A percentile compares a stretch with the other conserved stretches of the same genome.
phyloP scores from a whole-genome alignment of 2,329 filamentous ascomycete species.

The Xylariaceae sp. region DNA sequence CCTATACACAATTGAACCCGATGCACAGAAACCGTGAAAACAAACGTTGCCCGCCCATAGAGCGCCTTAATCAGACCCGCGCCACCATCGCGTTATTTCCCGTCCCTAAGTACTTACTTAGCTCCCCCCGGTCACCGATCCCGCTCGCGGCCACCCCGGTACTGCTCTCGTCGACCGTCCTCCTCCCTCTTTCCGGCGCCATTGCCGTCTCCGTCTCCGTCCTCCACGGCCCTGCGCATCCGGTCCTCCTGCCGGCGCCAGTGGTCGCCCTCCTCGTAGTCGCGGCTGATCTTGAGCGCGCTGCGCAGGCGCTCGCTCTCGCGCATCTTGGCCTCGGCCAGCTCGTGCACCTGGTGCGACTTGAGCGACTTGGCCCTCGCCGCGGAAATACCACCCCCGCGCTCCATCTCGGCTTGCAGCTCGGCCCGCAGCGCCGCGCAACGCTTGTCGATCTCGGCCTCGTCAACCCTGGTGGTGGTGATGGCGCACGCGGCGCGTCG shows the following conservation, averaged over 20 bases:
- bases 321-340: conserved; percentile 91
- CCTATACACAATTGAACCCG: too few species aligned
- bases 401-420: conserved; percentile 49
- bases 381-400: conserved; percentile 21
- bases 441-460: conserved; percentile 81
- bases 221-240: conserved; percentile 36
- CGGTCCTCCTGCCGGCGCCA: conserved; percentile 80
- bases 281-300: conserved; percentile 77
- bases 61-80: too few species aligned
- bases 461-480: conserved; percentile 69
- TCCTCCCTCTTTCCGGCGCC: too few species aligned
- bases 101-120: too few species aligned
- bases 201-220: too few species aligned
- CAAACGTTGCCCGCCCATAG: too few species aligned
- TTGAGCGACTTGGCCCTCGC: conserved; percentile 57
- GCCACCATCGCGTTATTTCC: too few species aligned
- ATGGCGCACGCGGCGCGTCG: conserved; percentile 9
- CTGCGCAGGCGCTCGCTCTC: conserved; percentile 84
- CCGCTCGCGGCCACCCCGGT: too few species aligned
- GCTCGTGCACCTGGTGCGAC: conserved; percentile 88
- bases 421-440: conserved; percentile 60
- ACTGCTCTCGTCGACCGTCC: too few species aligned
- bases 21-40: too few species aligned
- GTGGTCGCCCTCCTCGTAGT: conserved; percentile 80
- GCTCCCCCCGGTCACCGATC: too few species aligned